Evolutionary conservation across 441 rosid genomes (phyloP).

Genomic region (Brassica balearica): DNA sequence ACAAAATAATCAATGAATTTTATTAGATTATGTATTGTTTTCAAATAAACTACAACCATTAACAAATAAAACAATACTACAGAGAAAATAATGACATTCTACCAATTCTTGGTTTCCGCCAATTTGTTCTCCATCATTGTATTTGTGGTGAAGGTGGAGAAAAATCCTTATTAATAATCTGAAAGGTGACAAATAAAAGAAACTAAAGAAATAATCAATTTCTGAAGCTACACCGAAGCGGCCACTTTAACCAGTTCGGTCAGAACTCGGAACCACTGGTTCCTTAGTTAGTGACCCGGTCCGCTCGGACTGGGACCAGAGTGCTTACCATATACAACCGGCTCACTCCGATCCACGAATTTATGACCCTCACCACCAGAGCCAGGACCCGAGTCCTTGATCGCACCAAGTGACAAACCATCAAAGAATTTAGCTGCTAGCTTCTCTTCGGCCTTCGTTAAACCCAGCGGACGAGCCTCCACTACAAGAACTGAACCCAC

Average conservation of each 20-base stretch:
- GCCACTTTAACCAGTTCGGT: constrained; percentile 8
- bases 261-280: constrained; percentile 9
- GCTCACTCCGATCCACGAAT: constrained; percentile 32
- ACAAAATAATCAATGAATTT: constrained; percentile 15
- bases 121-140: neutral
- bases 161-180: neutral
- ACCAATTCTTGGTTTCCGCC: constrained; percentile 17
- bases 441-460: constrained; percentile 39
- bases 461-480: constrained; percentile 63
- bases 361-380: constrained; percentile 68
- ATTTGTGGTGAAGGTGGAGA: neutral
- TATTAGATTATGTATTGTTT: neutral
- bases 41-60: neutral
- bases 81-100: neutral
- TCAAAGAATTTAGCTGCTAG: constrained; percentile 50
- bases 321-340: constrained; percentile 42
- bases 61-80: constrained; percentile 24
- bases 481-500: constrained; percentile 33
- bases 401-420: constrained; percentile 61
- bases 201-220: constrained; percentile 21
- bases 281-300: constrained; percentile 49
- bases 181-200: neutral
- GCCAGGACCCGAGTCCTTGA: constrained; percentile 68
- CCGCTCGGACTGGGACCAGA: constrained; percentile 63
- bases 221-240: neutral